Percentiles rank a stretch among this genome's conserved stretches.
Evolutionary conservation across 2,329 filamentous ascomycete species (phyloP).

Genomic region (Talaromyces sp.): DNA sequence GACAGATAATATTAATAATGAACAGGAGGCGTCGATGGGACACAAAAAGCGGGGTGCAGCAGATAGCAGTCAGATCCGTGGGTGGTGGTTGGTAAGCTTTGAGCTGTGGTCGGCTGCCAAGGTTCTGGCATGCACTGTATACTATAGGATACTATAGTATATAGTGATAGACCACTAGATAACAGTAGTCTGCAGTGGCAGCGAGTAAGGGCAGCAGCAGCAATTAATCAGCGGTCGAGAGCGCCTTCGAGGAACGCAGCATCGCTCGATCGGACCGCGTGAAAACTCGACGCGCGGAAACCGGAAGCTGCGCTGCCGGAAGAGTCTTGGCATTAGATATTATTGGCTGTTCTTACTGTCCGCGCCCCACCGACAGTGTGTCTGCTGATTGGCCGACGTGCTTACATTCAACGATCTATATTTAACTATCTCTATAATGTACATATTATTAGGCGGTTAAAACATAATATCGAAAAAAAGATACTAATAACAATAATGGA

Average conservation of each 20-base stretch:
- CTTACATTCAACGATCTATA: no score
- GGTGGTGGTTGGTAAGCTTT: not conserved
- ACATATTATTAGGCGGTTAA: no score
- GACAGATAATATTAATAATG: not conserved
- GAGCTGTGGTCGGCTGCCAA: not conserved
- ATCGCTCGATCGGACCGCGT: not conserved
- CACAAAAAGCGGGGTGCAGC: constrained; percentile 1
- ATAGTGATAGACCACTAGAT: no score
- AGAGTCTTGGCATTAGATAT: not conserved
- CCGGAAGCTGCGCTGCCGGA: not conserved
- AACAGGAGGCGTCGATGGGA: not conserved
- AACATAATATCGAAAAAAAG: no score
- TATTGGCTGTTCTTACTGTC: not conserved
- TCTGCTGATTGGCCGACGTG: no score
- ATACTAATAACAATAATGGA: no score
- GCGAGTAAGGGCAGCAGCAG: not conserved
- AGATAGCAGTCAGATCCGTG: not conserved
- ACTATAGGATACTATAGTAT: no score
- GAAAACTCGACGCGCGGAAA: not conserved
- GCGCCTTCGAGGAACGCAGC: not conserved
- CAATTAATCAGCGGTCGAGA: not conserved
- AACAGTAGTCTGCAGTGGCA: not conserved
- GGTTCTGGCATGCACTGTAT: no score
- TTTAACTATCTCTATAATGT: no score
- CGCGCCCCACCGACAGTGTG: not conserved